These are phyloP conservation scores for Trichoderma oligosporum DNA, from an alignment of 2,329 filamentous ascomycete genomes.

Conservation along the genomic window DNA sequence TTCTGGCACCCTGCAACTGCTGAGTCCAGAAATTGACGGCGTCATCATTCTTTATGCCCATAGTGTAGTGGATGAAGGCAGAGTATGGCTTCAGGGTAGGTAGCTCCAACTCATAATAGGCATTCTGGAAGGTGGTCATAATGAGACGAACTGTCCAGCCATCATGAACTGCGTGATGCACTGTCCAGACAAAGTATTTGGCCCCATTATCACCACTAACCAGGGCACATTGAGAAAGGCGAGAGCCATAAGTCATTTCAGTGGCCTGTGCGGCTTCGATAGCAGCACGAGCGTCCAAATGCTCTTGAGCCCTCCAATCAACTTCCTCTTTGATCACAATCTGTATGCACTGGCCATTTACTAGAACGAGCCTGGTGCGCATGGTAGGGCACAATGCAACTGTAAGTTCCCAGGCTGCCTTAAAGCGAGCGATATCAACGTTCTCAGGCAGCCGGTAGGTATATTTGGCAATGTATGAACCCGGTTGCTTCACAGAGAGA, in stretches of 20 bases:
- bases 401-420: constrained; percentile 20
- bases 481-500: constrained; percentile 18
- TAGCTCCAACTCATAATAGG: constrained; percentile 3
- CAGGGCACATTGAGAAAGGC: neutral
- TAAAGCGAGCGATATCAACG: constrained; percentile 5
- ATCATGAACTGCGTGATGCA: constrained; percentile 32
- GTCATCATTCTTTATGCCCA: neutral
- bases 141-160: constrained; percentile 27
- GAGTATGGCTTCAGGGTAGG: constrained; percentile 6
- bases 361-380: constrained; percentile 21
- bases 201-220: neutral
- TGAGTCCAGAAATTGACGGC: constrained; percentile 1
- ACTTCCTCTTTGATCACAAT: neutral
- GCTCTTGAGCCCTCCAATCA: neutral
- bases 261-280: neutral
- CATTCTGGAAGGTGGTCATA: constrained; percentile 17
- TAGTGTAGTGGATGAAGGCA: neutral
- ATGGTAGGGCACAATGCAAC: neutral
- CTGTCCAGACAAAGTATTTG: constrained; percentile 26
- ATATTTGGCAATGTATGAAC: constrained; percentile 16
- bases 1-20: neutral
- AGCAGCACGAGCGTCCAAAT: neutral
- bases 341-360: neutral
- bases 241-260: constrained; percentile 14
- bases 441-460: neutral